Evolutionary conservation across 768 basidiomycete species (phyloP).

Genomic region (Pleurotus djamor): DNA sequence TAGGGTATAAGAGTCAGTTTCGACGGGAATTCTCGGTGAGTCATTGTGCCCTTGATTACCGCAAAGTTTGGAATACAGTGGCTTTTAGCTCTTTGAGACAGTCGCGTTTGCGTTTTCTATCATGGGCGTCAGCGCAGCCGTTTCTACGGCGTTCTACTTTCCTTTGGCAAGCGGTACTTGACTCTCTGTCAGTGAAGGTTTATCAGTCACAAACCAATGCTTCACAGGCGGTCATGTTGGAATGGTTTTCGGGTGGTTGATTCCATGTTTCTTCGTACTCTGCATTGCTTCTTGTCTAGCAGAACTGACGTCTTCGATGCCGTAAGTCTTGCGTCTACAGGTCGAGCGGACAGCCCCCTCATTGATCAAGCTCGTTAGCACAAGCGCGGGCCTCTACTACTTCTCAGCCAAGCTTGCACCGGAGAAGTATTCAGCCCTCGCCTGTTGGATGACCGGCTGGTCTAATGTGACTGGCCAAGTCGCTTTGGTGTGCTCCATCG

Average conservation of each 20-base stretch:
- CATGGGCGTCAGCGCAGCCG: constrained; percentile 58
- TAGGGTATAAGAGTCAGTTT: constrained; percentile 59
- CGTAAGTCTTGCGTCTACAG: constrained; percentile 27
- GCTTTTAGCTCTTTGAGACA: constrained; percentile 46
- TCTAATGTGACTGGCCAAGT: constrained; percentile 65
- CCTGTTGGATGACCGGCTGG: constrained; percentile 60
- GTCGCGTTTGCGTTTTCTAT: constrained; percentile 58
- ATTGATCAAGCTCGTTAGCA: constrained; percentile 25
- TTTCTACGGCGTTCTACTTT: constrained; percentile 52
- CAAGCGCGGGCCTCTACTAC: constrained; percentile 62
- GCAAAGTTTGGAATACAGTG: not conserved
- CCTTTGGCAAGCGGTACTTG: constrained; percentile 46
- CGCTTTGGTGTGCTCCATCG: constrained; percentile 51
- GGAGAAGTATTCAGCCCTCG: constrained; percentile 42
- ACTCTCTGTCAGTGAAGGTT: not conserved
- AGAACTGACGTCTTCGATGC: constrained; percentile 59
- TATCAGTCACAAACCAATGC: not conserved
- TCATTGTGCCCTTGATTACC: not conserved
- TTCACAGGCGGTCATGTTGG: constrained; percentile 58
- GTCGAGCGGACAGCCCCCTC: too few species aligned
- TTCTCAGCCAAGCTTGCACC: constrained; percentile 61
- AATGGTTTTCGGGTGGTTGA: constrained; percentile 65
- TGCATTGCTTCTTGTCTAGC: constrained; percentile 54
- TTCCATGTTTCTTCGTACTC: constrained; percentile 57
- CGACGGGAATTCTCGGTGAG: constrained; percentile 58